Evolutionary conservation across 352 stramenopile genomes (phyloP).

Genomic region (Pythium graminicola): DNA sequence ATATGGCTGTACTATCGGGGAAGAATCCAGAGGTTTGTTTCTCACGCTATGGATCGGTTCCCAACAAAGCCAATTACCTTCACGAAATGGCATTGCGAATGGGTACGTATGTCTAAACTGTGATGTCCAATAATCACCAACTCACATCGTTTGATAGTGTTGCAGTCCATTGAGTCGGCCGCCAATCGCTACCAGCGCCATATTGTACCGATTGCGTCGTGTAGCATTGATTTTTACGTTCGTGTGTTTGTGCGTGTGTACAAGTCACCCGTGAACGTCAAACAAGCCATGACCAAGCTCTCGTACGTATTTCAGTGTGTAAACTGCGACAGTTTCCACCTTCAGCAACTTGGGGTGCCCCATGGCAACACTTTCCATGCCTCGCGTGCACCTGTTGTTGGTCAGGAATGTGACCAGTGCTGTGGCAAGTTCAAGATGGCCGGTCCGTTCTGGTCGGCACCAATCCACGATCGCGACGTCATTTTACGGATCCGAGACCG

Average conservation of each 20-base stretch:
- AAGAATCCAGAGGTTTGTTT: constrained; percentile 89
- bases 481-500: constrained; percentile 77
- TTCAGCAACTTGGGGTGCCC: constrained; percentile 89
- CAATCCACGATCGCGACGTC: constrained; percentile 92
- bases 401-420: constrained; percentile 73
- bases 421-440: constrained; percentile 86
- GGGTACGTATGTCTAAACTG: constrained; percentile 34
- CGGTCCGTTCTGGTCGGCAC: constrained; percentile 96
- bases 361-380: constrained; percentile 84
- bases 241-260: constrained; percentile 99
- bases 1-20: constrained; percentile 93
- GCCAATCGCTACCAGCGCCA: constrained; percentile 95
- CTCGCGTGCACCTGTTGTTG: constrained; percentile 63
- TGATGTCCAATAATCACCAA: no score
- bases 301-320: constrained; percentile 89
- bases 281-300: constrained; percentile 89
- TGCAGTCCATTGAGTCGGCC: constrained; percentile 93
- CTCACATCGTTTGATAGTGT: constrained; percentile 83
- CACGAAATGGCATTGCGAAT: constrained; percentile 86
- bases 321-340: constrained; percentile 96
- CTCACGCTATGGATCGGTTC: constrained; percentile 74
- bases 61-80: constrained; percentile 85
- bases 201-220: constrained; percentile 96
- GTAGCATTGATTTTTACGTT: constrained; percentile 99
- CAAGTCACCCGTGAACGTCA: constrained; percentile 93